Conservation (phyloP, 2,329 filamentous ascomycete species). For the Neonectria hederae region DNA sequence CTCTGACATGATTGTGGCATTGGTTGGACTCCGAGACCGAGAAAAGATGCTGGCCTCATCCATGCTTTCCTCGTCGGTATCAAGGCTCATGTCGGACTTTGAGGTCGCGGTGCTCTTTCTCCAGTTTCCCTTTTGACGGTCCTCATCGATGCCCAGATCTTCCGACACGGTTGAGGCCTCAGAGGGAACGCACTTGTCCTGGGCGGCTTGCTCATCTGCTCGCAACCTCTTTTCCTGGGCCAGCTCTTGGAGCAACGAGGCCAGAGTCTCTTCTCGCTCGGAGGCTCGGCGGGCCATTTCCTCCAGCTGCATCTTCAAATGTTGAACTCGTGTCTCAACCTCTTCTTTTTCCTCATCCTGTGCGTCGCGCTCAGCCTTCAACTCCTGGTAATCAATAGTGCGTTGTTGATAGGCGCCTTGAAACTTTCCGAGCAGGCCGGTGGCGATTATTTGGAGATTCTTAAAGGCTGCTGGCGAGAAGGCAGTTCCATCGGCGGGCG, state of each 20-base stretch:
- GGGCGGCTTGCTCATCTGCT: slow-evolving; percentile 49
- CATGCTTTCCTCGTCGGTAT: slow-evolving; percentile 62
- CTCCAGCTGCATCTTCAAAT: slow-evolving; percentile 69
- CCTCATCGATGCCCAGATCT: slow-evolving; percentile 64
- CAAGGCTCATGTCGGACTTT: slow-evolving; percentile 54
- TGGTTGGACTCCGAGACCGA: slow-evolving; percentile 65
- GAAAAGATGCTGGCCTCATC: slow-evolving; percentile 69
- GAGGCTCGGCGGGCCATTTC: slow-evolving; percentile 63
- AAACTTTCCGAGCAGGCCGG: slow-evolving; percentile 63
- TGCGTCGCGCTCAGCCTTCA: slow-evolving; percentile 63
- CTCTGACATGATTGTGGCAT: slow-evolving; percentile 52
- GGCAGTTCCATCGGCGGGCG: slow-evolving; percentile 55
- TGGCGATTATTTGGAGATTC: slow-evolving; percentile 68
- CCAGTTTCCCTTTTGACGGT: slow-evolving; percentile 54
- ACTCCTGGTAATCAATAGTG: slow-evolving; percentile 59
- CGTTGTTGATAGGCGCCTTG: slow-evolving; percentile 68
- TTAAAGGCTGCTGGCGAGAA: slow-evolving; percentile 70
- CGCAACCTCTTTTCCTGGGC: slow-evolving; percentile 60
- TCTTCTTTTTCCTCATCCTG: slow-evolving; percentile 66
- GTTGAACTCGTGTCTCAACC: slow-evolving; percentile 59
- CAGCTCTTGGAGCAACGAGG: slow-evolving; percentile 60
- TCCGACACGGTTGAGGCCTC: slow-evolving; percentile 59
- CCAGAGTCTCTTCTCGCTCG: slow-evolving; percentile 63
- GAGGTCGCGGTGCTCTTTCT: slow-evolving; percentile 55
- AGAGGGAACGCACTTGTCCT: slow-evolving; percentile 44